Evolutionary conservation across 2,329 filamentous ascomycete species (phyloP), one percentile per base, ranked within the genome.

Genomic region (Ilyonectria sp.): DNA sequence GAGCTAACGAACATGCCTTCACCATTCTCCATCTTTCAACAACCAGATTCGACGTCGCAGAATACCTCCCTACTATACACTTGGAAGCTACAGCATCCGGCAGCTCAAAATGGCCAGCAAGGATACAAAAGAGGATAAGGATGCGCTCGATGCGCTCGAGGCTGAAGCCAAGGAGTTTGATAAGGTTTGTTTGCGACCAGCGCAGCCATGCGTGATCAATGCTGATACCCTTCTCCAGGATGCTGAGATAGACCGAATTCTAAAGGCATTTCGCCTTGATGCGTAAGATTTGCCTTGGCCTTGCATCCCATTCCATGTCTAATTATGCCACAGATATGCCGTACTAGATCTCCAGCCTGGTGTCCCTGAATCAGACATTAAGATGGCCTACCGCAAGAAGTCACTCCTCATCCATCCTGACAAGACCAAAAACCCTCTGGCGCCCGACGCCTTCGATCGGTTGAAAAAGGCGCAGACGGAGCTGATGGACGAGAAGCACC

Each of bases 371-470:
- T 95, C 94, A 67, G 96, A 98, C 83, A 98, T 99, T 86, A 98
- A 98, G 83, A 86, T 92, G 74, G 89, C 90, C 73, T 99, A 98
- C 84, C 95, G 96, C 86, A 95, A 94, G 77, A 98, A 98, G 82
- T 99, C 96, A n/a, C 91, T 99, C 64, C 91, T 99, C 55, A 98
- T 99, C 85, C 96, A 99, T 85, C 96, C 96, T 7, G 96, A 99
- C 86, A 99, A 99, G 82, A 98, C 96, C 63, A 91, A 91, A 77
- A 98, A 99, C 79, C 92, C 94, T 0, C 89, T 87, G 55, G 96
- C 96, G 0, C 95, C 96, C 4, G 96, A 98, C 76, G 96, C 96
- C 72, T 99, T 99, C 79, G 96, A 99, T 82, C 91, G 95, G 10
- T 88, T 99, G 31, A 97, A 97, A 78, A 98, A 98, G 82, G 96